Percentiles rank a stretch among this genome's conserved stretches.
phyloP scores from a whole-genome alignment of 2,329 filamentous ascomycete species.

The Aspergillus intermedius region DNA sequence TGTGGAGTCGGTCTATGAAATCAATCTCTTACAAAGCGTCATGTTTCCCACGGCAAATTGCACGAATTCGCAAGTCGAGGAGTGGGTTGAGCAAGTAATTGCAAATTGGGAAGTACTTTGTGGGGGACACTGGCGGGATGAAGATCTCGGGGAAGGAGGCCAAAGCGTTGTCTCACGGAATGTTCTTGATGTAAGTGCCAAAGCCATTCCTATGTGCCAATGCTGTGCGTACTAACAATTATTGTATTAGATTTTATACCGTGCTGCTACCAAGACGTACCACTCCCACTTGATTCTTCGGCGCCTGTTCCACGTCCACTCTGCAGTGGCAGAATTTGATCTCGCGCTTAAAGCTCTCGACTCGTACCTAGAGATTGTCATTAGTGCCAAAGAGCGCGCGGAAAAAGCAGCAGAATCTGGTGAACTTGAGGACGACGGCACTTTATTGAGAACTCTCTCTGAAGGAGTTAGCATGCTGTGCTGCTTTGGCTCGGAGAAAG shows the following conservation, averaged over 20 bases:
- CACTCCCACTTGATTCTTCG: slow-evolving; percentile 87
- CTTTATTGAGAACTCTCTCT: slow-evolving; percentile 68
- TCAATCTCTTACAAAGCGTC: slow-evolving; percentile 68
- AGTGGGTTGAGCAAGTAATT: slow-evolving; percentile 72
- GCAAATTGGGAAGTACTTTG: slow-evolving; percentile 79
- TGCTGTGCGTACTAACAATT: slow-evolving; percentile 8
- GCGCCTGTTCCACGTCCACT: slow-evolving; percentile 79
- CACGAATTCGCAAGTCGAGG: slow-evolving; percentile 70
- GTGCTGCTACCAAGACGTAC: slow-evolving; percentile 85
- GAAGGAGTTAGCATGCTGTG: slow-evolving; percentile 76
- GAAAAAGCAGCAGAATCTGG: slow-evolving; percentile 60
- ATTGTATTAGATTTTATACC: slow-evolving; percentile 64
- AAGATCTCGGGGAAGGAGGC: slow-evolving; percentile 74
- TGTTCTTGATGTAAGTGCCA: slow-evolving; percentile 58
- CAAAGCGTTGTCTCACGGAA: slow-evolving; percentile 67
- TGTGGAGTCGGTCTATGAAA: slow-evolving; percentile 74
- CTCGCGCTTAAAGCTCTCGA: slow-evolving; percentile 85
- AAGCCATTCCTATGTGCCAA: not conserved
- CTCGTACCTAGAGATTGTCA: slow-evolving; percentile 83
- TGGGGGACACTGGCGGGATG: slow-evolving; percentile 70
- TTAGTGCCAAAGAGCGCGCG: slow-evolving; percentile 74
- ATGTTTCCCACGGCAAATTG: slow-evolving; percentile 79
- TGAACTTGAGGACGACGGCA: slow-evolving; percentile 72
- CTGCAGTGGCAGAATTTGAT: slow-evolving; percentile 84
- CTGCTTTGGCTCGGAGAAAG: slow-evolving; percentile 67